Conservation (phyloP, 73 alveolate species). For the Paramecium sexaurelia region DNA sequence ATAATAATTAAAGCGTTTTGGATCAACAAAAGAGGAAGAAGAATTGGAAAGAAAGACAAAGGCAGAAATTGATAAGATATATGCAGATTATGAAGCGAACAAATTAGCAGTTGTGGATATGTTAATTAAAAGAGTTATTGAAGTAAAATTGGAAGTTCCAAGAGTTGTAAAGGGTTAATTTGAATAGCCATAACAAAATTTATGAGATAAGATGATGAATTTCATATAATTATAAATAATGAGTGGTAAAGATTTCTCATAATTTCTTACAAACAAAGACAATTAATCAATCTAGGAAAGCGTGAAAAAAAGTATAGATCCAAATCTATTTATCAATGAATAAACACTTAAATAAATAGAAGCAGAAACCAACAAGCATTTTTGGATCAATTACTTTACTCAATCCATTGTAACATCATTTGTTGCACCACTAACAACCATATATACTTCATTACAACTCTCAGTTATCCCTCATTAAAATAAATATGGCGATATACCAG, state of each 20-base stretch:
- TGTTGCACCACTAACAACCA: constrained; percentile 71
- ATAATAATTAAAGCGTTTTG: constrained; percentile 34
- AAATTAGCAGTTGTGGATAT: constrained; percentile 61
- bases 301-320: not conserved
- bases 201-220: constrained; percentile 4
- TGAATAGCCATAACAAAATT: constrained; percentile 1
- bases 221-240: constrained; percentile 11
- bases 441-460: constrained; percentile 73
- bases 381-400: constrained; percentile 15
- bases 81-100: constrained; percentile 57
- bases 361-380: not conserved
- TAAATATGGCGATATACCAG: constrained; percentile 72
- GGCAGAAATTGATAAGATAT: constrained; percentile 61
- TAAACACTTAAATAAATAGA: not conserved
- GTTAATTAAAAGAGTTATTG: constrained; percentile 60
- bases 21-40: constrained; percentile 60
- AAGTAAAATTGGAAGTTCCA: constrained; percentile 66
- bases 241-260: constrained; percentile 31
- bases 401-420: not conserved
- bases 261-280: not conserved
- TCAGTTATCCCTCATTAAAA: constrained; percentile 78
- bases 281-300: not conserved
- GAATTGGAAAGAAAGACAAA: constrained; percentile 61
- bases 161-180: constrained; percentile 68
- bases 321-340: constrained; percentile 39